A percentile compares a stretch with the other conserved stretches of the same genome.
Evolutionary conservation across 495 filamentous ascomycete species (phyloP).

Genomic region (Penicillium taxi): DNA sequence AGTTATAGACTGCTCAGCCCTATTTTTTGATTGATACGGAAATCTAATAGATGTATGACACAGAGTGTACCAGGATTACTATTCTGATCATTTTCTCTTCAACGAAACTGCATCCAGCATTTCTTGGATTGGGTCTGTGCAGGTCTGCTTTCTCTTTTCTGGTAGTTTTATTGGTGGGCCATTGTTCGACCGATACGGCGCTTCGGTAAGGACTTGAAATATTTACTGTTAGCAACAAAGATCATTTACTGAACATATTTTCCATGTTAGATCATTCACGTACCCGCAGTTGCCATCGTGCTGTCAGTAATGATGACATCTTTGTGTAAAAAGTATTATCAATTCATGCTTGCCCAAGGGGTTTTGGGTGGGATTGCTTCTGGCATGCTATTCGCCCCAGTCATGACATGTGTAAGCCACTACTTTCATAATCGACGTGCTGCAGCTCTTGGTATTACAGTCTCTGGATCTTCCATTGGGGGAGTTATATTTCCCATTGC

Average conservation of each 20-base stretch:
- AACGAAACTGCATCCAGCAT: neutral
- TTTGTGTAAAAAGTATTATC: constrained; percentile 18
- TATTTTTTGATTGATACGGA: neutral
- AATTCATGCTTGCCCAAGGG: constrained; percentile 22
- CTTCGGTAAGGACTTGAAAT: neutral
- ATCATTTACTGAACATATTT: neutral
- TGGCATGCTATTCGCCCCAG: constrained; percentile 12
- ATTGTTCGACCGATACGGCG: neutral
- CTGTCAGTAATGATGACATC: constrained; percentile 32
- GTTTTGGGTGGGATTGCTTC: constrained; percentile 11
- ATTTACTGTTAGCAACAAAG: neutral
- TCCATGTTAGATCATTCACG: constrained; percentile 29
- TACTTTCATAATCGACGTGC: constrained; percentile 40
- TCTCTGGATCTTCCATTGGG: constrained; percentile 18
- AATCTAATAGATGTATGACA: neutral
- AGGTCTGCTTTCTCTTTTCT: neutral
- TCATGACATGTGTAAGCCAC: constrained; percentile 13
- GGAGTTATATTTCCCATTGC: constrained; percentile 27
- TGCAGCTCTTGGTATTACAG: constrained; percentile 39
- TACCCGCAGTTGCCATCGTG: constrained; percentile 28
- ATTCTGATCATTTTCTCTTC: neutral
- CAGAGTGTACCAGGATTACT: neutral
- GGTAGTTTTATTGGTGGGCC: constrained; percentile 1
- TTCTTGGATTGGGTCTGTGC: constrained; percentile 4
- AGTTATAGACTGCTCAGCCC: neutral